A percentile compares a stretch with the other conserved stretches of the same genome.
phyloP scores from a whole-genome alignment of 1,284 basidiomycete genomes.

The Mycena sp. region DNA sequence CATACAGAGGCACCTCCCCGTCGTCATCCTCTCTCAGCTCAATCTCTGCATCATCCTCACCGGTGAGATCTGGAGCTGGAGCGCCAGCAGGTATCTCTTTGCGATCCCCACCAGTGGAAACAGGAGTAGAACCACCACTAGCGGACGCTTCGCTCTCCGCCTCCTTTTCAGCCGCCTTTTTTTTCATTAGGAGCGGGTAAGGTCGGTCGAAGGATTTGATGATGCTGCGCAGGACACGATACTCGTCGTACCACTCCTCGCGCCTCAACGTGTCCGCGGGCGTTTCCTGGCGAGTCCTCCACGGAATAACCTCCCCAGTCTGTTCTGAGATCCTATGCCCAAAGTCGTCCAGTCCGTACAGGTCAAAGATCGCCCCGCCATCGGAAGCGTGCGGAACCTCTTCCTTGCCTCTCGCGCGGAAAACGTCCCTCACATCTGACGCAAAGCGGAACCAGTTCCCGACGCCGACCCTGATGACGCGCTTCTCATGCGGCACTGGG shows the following conservation, averaged over 20 bases:
- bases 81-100: too few species aligned
- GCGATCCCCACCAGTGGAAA: too few species aligned
- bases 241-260: constrained; percentile 20
- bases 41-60: too few species aligned
- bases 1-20: too few species aligned
- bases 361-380: background rate
- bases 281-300: background rate
- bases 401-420: constrained; percentile 21
- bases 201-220: too few species aligned
- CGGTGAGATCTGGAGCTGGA: too few species aligned
- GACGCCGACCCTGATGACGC: constrained; percentile 46
- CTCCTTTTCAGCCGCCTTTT: too few species aligned
- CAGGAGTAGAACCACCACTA: too few species aligned
- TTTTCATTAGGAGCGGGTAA: too few species aligned
- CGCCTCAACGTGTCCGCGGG: background rate
- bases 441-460: constrained; percentile 46
- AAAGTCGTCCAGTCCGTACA: constrained; percentile 23
- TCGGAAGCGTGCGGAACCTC: constrained; percentile 30
- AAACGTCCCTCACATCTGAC: constrained; percentile 16
- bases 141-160: too few species aligned
- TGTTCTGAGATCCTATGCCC: constrained; percentile 7
- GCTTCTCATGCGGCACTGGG: constrained; percentile 42
- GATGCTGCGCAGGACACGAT: too few species aligned
- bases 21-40: too few species aligned
- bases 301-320: constrained; percentile 18